Base-by-base conservation (phyloP, 2,329 filamentous ascomycete species). In the Hymenoscyphus fructigenus region DNA sequence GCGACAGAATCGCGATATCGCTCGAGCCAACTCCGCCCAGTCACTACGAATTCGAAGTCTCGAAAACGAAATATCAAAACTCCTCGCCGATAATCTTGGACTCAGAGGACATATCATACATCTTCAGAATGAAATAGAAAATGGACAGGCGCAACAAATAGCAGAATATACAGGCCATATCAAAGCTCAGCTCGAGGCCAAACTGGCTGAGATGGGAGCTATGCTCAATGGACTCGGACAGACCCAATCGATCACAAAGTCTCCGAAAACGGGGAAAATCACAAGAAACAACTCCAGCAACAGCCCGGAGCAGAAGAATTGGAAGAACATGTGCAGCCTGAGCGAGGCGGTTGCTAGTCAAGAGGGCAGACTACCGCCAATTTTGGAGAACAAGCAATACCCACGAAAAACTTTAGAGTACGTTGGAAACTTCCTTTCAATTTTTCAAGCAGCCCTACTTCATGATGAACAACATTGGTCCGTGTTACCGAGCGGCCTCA, bases 401-500 rank as follows among this genome's bases (percentile, higher is more conserved):
- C 87, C 89, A 12, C 81, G 91, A 61, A 82, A 83, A 70, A 91
- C 90, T 10, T 79, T 93, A 73, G 88, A 85, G 89, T 91, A 80
- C 65, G 85, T 79, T 14, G 26, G 26, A 29, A 3, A 57, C 26
- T 29, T 32, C 15, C 26, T 53, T 53, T 17, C 26, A 32, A 41
- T 12, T 20, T 61, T 68, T 67, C 71, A 23, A 50, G 7, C 44
- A 50, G 20, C n/a, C n/a, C n/a, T 69, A 70, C 79, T 77, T 74
- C 74, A 85, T 90, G 91, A 93, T 93, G 91, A 93, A 85, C 90
- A 85, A 84, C 84, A 88, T 93, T 93, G 90, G 91, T 94, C 91
- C 91, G 91, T 94, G 91, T 95, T 94, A 88, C 91, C 86, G 90
- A 94, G 89, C 88, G 88, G 90, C 87, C 85, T 92, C 91, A 94